phyloP scores from a whole-genome alignment of 2,329 filamentous ascomycete species.

The Apiospora arundinis region DNA sequence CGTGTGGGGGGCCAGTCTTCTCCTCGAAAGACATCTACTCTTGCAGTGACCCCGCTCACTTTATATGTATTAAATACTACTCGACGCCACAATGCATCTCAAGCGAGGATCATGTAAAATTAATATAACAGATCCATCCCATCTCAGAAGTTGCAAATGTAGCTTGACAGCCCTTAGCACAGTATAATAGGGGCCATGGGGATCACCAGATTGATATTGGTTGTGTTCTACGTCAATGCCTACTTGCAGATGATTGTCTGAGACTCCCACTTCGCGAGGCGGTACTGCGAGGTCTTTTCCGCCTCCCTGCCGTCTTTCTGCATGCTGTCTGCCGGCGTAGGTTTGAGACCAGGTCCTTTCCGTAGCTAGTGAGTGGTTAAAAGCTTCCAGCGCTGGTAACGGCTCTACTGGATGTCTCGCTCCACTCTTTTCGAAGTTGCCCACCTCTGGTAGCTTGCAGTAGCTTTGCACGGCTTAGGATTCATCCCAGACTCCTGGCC shows the following conservation, averaged over 20 bases:
- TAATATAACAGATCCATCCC: not conserved
- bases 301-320: conserved; percentile 7
- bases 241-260: not conserved
- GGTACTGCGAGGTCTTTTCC: not conserved
- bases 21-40: conserved; percentile 5
- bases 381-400: not conserved
- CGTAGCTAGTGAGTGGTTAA: not conserved
- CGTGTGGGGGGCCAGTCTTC: conserved; percentile 8
- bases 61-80: conserved; percentile 23
- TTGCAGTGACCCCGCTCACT: conserved; percentile 30
- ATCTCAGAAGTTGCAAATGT: not conserved
- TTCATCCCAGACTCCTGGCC: not conserved
- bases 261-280: not conserved
- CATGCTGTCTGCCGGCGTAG: conserved; percentile 1
- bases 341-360: conserved; percentile 1
- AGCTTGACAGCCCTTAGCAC: conserved; percentile 2
- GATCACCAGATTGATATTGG: not conserved
- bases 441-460: conserved; percentile 6
- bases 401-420: not conserved
- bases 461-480: not conserved
- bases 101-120: not conserved
- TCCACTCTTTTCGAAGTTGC: not conserved
- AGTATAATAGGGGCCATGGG: not conserved
- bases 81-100: not conserved
- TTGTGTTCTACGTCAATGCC: not conserved